A percentile compares a stretch with the other conserved stretches of the same genome.
Evolutionary conservation across 2,329 filamentous ascomycete genomes (phyloP).

Genomic region (Exophiala mesophila): DNA sequence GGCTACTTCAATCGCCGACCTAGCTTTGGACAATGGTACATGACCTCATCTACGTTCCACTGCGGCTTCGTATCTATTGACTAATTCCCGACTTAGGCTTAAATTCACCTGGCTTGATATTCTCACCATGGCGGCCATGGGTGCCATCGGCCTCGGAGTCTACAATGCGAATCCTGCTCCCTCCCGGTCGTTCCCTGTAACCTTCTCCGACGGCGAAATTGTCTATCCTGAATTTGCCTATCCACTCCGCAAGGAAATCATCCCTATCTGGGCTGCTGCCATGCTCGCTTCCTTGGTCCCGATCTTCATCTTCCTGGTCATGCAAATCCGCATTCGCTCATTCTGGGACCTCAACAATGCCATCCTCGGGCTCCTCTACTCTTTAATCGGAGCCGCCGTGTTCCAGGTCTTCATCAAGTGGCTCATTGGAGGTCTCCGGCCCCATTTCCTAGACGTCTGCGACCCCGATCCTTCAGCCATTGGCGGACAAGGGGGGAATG

Average conservation of each 20-base stretch:
- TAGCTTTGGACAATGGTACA: conserved; percentile 63
- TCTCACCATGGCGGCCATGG: conserved; percentile 61
- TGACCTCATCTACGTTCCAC: neutral
- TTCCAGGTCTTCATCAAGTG: conserved; percentile 74
- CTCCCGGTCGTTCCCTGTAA: conserved; percentile 64
- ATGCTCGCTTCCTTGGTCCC: conserved; percentile 62
- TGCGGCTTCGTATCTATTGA: neutral
- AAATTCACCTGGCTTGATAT: conserved; percentile 62
- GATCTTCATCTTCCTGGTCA: conserved; percentile 58
- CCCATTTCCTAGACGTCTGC: conserved; percentile 67
- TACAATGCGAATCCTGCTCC: conserved; percentile 56
- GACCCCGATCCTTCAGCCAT: conserved; percentile 51
- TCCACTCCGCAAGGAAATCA: conserved; percentile 63
- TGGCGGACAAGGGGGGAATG: conserved; percentile 42
- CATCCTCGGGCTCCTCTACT: conserved; percentile 63
- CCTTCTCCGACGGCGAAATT: conserved; percentile 61
- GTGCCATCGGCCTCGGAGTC: conserved; percentile 62
- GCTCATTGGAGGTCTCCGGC: conserved; percentile 68
- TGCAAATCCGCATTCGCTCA: conserved; percentile 63
- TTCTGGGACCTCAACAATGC: conserved; percentile 67
- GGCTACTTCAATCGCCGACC: conserved; percentile 49
- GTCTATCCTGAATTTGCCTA: conserved; percentile 68
- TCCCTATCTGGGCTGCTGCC: conserved; percentile 67
- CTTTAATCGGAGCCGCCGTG: conserved; percentile 64
- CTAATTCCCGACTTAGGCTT: conserved; percentile 12